These are phyloP conservation scores for Gonium pectorale DNA, from an alignment of 139 green algal species.

Conservation along the genomic window DNA sequence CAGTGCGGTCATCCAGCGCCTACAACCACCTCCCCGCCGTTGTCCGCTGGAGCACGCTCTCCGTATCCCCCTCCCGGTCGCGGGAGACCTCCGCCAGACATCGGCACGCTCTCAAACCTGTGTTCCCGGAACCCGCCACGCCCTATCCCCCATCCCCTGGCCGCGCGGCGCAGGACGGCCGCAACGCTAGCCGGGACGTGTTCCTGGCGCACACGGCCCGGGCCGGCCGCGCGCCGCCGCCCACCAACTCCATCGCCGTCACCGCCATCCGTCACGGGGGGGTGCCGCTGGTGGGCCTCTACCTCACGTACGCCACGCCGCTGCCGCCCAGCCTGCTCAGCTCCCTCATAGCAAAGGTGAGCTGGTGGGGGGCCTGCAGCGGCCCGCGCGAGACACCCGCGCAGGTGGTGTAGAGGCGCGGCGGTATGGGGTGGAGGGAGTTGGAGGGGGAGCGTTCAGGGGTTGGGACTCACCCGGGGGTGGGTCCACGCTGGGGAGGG, in stretches of 20 bases:
- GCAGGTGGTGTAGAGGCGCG: background rate
- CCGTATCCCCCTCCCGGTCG: no score
- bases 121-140: no score
- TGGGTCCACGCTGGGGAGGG: background rate
- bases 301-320: conserved; percentile 20
- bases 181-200: conserved; percentile 36
- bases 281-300: conserved; percentile 28
- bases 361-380: background rate
- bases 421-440: no score
- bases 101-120: no score
- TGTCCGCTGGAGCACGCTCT: no score
- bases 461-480: background rate
- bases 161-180: conserved; percentile 28
- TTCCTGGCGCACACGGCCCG: conserved; percentile 11
- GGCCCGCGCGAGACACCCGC: background rate
- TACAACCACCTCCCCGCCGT: no score
- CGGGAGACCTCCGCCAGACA: no score
- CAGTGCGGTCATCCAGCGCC: no score
- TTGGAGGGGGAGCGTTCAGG: background rate
- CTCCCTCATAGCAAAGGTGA: conserved; percentile 30
- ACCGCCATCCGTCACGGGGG: conserved; percentile 3
- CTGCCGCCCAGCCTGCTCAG: conserved; percentile 38
- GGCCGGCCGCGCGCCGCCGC: conserved; percentile 11
- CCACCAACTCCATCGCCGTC: conserved; percentile 31
- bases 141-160: no score